Base-by-base conservation (phyloP, 495 filamentous ascomycete genomes). In the Talaromyces wortmannii region DNA sequence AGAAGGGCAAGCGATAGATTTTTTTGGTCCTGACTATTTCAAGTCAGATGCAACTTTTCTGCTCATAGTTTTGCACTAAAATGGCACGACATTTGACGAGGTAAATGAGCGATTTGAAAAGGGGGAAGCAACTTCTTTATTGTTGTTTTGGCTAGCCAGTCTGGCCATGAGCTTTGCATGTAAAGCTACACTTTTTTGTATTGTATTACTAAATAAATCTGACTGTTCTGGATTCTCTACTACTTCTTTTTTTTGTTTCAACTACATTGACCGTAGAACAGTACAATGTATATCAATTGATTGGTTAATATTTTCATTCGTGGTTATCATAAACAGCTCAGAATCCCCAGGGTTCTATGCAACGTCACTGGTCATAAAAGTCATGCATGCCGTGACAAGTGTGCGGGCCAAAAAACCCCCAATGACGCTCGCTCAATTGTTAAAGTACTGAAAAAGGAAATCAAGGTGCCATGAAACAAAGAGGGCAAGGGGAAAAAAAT, bases 1-100 rank as follows among this genome's bases (percentile, higher is more conserved):
- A 96, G 83, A 96, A 95, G 82, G 88, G 90, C 57, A 94, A 86
- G 78, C 81, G 83, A 74, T 87, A 71, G 62, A 52, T 30, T 45
- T 29, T 16, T 40, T 40, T 40, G 36, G 36, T 2, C 5, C 5
- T 40, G 5, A 40, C 13, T 40, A 13, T 40, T 40, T 5, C 1
- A 23, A 23, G 23, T 23, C 23, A 23, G 23, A 23, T 4, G 2
- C 23, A 23, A 23, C 23, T 23, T 4, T 4, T 23, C 23, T 23
- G 23, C 23, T 23, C 23, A 23, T 23, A 4, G 23, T 23, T 23
- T 23, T 23, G 23, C 36, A 5, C 13, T 5, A 40, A 40, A 40
- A 13, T 40, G 36, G 36, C 23, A 40, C 13, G 36, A 5, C 36
- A 23, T 23, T 40, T 40, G 36, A 40, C 13, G 36, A 40, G 36